Percentiles rank a stretch among this genome's conserved stretches.
phyloP scores from a whole-genome alignment of 352 stramenopile genomes.

The Thalassiosira hispida region DNA sequence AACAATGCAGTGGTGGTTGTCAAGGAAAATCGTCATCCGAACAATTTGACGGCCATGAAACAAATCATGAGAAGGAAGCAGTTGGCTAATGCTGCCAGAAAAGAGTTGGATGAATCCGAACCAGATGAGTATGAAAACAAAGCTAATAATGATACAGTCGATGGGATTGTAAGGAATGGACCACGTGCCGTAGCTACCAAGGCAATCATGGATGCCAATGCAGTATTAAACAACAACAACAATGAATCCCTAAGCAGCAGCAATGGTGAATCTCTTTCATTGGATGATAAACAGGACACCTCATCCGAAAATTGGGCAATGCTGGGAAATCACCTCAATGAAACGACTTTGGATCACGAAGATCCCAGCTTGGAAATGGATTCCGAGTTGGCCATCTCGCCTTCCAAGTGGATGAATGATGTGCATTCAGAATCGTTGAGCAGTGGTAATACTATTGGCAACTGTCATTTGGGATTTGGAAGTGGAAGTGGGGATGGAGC shows the following conservation, averaged over 20 bases:
- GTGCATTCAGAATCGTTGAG: too few relatives aligned
- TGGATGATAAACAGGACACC: constrained; percentile 19
- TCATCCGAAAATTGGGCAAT: neutral
- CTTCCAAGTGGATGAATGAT: too few relatives aligned
- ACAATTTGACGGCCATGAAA: constrained; percentile 40
- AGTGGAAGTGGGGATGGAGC: constrained; percentile 14
- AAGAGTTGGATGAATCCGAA: neutral
- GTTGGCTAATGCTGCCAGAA: neutral
- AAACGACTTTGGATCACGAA: constrained; percentile 26
- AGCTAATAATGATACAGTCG: neutral
- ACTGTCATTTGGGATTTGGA: too few relatives aligned
- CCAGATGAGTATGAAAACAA: neutral
- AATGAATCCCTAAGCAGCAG: neutral
- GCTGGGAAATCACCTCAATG: constrained; percentile 26
- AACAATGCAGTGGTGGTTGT: neutral
- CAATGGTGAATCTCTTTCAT: constrained; percentile 8
- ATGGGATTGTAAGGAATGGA: too few relatives aligned
- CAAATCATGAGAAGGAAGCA: constrained; percentile 42
- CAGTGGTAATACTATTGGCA: too few relatives aligned
- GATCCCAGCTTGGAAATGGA: neutral
- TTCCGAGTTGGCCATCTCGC: too few relatives aligned
- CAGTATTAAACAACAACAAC: neutral
- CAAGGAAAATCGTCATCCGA: constrained; percentile 26
- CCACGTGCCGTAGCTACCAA: too few relatives aligned
- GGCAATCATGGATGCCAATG: too few relatives aligned